Evolutionary conservation across 495 filamentous ascomycete species (phyloP).

Genomic region (Elaphomyces granulatus): DNA sequence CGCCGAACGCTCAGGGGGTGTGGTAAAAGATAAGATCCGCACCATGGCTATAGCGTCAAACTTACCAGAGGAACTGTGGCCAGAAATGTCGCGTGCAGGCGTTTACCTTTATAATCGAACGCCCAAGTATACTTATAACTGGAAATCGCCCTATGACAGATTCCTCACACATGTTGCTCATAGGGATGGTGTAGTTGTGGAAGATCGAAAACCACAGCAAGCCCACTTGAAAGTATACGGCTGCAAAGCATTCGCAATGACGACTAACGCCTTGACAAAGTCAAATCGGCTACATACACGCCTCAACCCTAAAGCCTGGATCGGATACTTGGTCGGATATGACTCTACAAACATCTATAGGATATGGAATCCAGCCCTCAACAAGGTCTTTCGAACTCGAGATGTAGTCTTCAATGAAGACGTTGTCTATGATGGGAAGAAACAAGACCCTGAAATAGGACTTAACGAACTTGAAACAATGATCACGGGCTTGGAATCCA

Average conservation of each 20-base stretch:
- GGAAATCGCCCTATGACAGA: slow-evolving; percentile 1
- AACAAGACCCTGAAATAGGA: too few relatives aligned
- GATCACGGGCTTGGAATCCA: background rate
- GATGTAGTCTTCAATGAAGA: slow-evolving; percentile 3
- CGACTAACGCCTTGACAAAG: slow-evolving; percentile 5
- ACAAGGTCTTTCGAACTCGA: background rate
- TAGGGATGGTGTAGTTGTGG: background rate
- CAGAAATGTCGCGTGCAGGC: background rate
- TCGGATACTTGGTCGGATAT: slow-evolving; percentile 19
- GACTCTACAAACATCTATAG: slow-evolving; percentile 16
- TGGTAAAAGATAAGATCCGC: slow-evolving; percentile 1
- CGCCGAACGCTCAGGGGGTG: background rate
- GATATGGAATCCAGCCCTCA: slow-evolving; percentile 11
- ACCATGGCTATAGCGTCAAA: background rate
- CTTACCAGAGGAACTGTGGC: background rate
- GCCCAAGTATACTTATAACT: background rate
- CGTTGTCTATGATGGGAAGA: slow-evolving; percentile 5
- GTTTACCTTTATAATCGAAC: slow-evolving; percentile 3
- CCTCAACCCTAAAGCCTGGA: slow-evolving; percentile 12
- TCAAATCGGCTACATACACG: slow-evolving; percentile 6
- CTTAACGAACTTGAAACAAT: slow-evolving; percentile 11
- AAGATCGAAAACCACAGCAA: slow-evolving; percentile 6
- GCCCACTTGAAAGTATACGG: slow-evolving; percentile 2
- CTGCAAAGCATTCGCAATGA: slow-evolving; percentile 9
- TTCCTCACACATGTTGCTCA: background rate